Evolutionary conservation across 352 stramenopile species (phyloP), one percentile per base, ranked within the genome.

Genomic region (Phytophthora uliginosa): DNA sequence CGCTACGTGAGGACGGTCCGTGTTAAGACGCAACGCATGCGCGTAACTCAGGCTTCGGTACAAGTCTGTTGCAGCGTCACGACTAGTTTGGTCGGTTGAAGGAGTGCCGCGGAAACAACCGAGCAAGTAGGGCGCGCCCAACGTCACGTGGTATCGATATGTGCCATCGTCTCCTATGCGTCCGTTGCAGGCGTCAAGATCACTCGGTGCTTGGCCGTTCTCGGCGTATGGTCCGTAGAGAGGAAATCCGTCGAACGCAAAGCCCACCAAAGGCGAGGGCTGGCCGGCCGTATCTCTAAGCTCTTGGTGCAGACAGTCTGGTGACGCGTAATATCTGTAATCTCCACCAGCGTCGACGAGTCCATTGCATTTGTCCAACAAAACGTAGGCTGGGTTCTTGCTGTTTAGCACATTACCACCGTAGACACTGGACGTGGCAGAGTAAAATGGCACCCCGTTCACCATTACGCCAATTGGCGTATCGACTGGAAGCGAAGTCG

Each of bases 321-420:
- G 89, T 1, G 84, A 83, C 0, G 65, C 88, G 47, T 94, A 91
- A 69, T 92, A 95, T 10, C 85, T 73, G 50, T 95, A 95, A n/a
- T 92, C 77, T 3, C 86, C 85, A 2, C 83, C 85, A 1, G 60
- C 61, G 60, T 92, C 83, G 8, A 92, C 83, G 0, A 92, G 74
- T 17, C 86, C 86, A 47, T 94, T 85, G 74, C 89, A 95, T 57
- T 88, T 89, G 65, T 93, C 89, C 20, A 94, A 33, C 28, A 93
- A 65, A 5, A 74, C 62, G 45, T 86, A 83, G 4, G 69, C 80
- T 15, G 50, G 20, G 15, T 81, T 91, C 0, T 62, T 59, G 9
- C 64, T 78, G 45, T 79, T 73, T 62, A 89, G 76, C 3, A 94
- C 60, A 52, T 81, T 81, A 2, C 80, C 78, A 12, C 56, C 59